phyloP scores from a whole-genome alignment of 495 filamentous ascomycete species.

The Penicillium soppii region DNA sequence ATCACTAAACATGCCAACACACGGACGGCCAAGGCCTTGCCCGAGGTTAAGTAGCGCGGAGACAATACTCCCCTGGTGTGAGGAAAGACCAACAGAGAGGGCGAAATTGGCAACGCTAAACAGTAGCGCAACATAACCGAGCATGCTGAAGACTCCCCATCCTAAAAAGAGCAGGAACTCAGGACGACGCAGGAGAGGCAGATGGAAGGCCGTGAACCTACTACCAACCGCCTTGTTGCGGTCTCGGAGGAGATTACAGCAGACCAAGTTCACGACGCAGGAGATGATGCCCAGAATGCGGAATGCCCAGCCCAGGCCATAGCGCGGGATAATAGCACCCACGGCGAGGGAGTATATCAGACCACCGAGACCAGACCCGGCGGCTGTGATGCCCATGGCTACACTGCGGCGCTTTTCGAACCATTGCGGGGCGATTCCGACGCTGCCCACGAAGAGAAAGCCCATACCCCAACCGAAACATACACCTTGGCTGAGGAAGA shows the following conservation, averaged over 20 bases:
- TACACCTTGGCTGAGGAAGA: constrained; percentile 74
- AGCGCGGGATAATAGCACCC: constrained; percentile 55
- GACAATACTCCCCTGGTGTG: constrained; percentile 66
- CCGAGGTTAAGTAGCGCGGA: constrained; percentile 73
- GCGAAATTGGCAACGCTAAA: constrained; percentile 78
- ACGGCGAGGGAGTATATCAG: constrained; percentile 56
- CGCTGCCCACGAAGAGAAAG: constrained; percentile 70
- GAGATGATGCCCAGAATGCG: constrained; percentile 68
- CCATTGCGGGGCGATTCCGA: constrained; percentile 76
- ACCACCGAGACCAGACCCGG: constrained; percentile 75
- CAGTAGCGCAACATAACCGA: constrained; percentile 74
- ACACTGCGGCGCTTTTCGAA: constrained; percentile 67
- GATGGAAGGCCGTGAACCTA: constrained; percentile 61
- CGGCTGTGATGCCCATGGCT: constrained; percentile 70
- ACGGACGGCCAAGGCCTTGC: constrained; percentile 66
- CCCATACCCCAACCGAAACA: constrained; percentile 76
- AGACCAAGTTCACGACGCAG: constrained; percentile 62
- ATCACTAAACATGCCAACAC: constrained; percentile 75
- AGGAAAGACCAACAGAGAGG: constrained; percentile 60
- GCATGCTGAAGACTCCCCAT: constrained; percentile 70
- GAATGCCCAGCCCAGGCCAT: constrained; percentile 70
- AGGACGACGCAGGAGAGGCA: constrained; percentile 55
- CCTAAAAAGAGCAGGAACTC: constrained; percentile 64
- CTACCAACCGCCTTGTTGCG: constrained; percentile 68
- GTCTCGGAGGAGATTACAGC: constrained; percentile 62